These are phyloP conservation scores for Hemisphaericaspora nanyangensis DNA, from an alignment of 805 yeast species.

Conservation along the genomic window DNA sequence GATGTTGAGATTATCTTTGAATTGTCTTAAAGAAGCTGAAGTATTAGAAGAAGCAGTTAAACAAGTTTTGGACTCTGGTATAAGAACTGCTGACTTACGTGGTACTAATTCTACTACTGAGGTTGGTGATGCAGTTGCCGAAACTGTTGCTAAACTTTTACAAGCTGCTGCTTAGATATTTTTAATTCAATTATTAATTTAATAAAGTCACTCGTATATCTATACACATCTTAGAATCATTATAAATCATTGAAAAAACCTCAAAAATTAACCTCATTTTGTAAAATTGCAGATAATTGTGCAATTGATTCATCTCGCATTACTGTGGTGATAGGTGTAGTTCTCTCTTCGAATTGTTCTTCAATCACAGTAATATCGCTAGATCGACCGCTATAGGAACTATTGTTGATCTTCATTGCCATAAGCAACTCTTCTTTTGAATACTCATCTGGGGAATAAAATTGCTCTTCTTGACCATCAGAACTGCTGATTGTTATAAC, in stretches of 20 bases:
- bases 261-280: conserved; percentile 18
- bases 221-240: too few relatives aligned
- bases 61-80: conserved; percentile 72
- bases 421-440: conserved; percentile 5
- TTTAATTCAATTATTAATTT: too few relatives aligned
- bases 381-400: conserved; percentile 5
- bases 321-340: conserved; percentile 1
- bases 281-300: conserved; percentile 28
- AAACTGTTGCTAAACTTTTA: conserved; percentile 59
- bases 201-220: too few relatives aligned
- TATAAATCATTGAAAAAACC: too few relatives aligned
- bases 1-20: conserved; percentile 92
- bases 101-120: conserved; percentile 82
- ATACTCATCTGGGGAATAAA: conserved; percentile 5
- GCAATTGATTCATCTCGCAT: conserved; percentile 27
- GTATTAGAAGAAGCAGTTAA: conserved; percentile 88
- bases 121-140: conserved; percentile 92
- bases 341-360: conserved; percentile 2
- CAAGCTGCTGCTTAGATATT: background rate
- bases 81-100: conserved; percentile 89
- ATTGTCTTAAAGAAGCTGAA: conserved; percentile 77
- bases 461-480: background rate
- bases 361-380: conserved; percentile 21
- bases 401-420: background rate
- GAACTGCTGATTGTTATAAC: conserved; percentile 9